Evolutionary conservation across 1,139 yeast genomes (phyloP), one percentile per base, ranked within the genome.

Genomic region (Candida albicans): DNA sequence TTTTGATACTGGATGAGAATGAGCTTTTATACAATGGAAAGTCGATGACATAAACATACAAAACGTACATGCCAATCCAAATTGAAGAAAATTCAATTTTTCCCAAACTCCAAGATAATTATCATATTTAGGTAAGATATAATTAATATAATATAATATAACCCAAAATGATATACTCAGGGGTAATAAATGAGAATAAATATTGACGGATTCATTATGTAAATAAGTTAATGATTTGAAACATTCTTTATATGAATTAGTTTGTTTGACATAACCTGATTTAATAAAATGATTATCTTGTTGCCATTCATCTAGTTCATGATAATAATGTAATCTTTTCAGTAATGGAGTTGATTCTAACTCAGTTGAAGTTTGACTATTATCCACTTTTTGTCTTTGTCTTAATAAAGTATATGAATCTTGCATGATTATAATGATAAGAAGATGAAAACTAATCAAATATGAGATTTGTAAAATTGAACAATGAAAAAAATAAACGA

Each of bases 191-290:
- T 90, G 98, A 1, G 93, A 70, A 64, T 87, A 85, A 33, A 91
- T 85, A 58, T 91, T 90, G 38, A 87, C 81, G 0, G 95, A 70
- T 60, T 90, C 97, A 55, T 90, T 90, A 63, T 90, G 96, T n/a
- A 87, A 50, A 52, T 83, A 86, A 14, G 76, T 61, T 34, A 90
- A 65, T 4, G 93, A 82, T 24, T 66, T 55, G 8, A 83, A 52
- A 49, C 89, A 82, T 36, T 64, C 68, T 30, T 47, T 50, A 44
- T 70, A 74, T 42, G 87, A 82, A 37, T 67, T 61, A 0, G 95
- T 84, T 45, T 81, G 87, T 37, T 69, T 73, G n/a, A 90, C 88
- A 57, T 90, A 90, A 1, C 96, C 95, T 0, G 81, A 66, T 27
- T 71, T 62, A 35, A 90, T 89, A 59, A 64, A 87, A 54, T 87